Evolutionary conservation across 331 rosid species (phyloP).

Genomic region (Dryas integrifolia): DNA sequence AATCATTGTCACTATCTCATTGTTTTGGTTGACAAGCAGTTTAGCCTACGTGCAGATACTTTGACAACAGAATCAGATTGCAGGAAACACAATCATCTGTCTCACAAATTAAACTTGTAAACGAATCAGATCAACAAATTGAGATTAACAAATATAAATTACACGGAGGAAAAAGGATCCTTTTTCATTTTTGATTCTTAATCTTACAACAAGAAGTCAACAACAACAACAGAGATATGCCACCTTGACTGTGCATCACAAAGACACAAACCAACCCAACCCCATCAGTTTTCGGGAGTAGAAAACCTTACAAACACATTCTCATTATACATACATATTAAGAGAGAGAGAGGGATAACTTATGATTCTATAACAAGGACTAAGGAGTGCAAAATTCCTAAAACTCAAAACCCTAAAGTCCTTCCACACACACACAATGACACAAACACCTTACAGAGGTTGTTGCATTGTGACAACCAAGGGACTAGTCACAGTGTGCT

Average conservation of each 20-base stretch:
- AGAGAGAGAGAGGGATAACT: slow-evolving; percentile 8
- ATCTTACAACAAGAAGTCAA: slow-evolving; percentile 34
- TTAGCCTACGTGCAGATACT: too few relatives aligned
- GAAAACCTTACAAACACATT: slow-evolving; percentile 40
- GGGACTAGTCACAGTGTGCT: slow-evolving; percentile 83
- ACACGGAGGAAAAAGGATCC: slow-evolving; percentile 26
- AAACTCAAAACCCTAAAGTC: slow-evolving; percentile 25
- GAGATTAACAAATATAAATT: slow-evolving; percentile 12
- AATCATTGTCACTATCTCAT: slow-evolving; percentile 23
- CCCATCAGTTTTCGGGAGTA: slow-evolving; percentile 47
- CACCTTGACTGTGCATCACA: slow-evolving; percentile 32
- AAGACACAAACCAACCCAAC: slow-evolving; percentile 22
- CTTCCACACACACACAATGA: background rate
- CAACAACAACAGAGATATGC: slow-evolving; percentile 17
- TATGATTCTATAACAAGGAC: slow-evolving; percentile 31
- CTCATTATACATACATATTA: slow-evolving; percentile 44
- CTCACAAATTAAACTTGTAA: slow-evolving; percentile 24
- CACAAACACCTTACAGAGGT: slow-evolving; percentile 52
- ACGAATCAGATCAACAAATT: slow-evolving; percentile 1
- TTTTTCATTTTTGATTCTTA: slow-evolving; percentile 40
- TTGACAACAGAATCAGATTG: background rate
- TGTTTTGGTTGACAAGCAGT: background rate
- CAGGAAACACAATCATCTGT: background rate
- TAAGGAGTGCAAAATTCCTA: slow-evolving; percentile 45
- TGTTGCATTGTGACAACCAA: slow-evolving; percentile 93